phyloP scores from a whole-genome alignment of 2,329 filamentous ascomycete species.

The Sporothrix globosa region DNA sequence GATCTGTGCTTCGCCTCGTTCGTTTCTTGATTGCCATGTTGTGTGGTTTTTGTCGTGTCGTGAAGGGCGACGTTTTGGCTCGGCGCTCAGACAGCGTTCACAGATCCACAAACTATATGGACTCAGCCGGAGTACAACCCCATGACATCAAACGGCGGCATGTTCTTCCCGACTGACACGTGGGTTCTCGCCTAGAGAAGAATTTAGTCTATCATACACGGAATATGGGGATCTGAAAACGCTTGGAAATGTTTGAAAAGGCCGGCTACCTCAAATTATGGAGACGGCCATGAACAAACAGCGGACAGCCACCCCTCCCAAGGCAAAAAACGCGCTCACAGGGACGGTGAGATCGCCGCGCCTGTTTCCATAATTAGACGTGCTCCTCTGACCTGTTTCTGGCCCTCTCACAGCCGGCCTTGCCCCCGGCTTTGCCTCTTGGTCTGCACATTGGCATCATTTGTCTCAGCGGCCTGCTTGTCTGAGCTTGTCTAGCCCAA shows the following conservation, averaged over 20 bases:
- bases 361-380: conserved; percentile 31
- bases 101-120: no score
- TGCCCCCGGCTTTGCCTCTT: background rate
- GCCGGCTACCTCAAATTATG: no score
- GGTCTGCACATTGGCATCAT: background rate
- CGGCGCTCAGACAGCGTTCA: no score
- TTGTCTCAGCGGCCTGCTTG: background rate
- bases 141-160: no score
- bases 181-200: no score
- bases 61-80: no score
- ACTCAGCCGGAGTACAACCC: no score
- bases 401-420: no score
- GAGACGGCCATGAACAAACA: no score
- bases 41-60: background rate
- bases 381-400: conserved; percentile 18
- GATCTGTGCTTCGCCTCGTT: conserved; percentile 22
- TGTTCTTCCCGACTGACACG: no score
- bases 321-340: background rate
- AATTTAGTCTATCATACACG: background rate
- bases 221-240: background rate
- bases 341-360: conserved; percentile 17
- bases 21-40: background rate
- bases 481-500: background rate
- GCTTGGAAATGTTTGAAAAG: no score
- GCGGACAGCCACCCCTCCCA: background rate